phyloP scores from a whole-genome alignment of 257 asterid species.

The Solanum verrucosum region DNA sequence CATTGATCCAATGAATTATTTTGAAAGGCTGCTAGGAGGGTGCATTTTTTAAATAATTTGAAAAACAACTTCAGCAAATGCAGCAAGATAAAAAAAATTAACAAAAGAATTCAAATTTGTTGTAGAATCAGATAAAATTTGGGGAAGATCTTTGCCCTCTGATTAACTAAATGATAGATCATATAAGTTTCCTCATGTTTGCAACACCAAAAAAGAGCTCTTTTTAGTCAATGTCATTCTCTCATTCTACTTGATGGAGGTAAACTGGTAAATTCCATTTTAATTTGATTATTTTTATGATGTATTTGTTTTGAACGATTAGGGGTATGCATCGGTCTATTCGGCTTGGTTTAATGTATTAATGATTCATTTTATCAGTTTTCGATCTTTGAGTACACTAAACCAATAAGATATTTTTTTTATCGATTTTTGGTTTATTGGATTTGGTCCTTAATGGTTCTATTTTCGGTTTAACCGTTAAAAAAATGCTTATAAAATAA shows the following conservation, averaged over 20 bases:
- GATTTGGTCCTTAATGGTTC: too few species aligned
- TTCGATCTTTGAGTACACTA: too few species aligned
- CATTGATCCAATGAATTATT: neutral
- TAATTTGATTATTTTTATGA: neutral
- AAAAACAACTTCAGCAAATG: slow-evolving; percentile 39
- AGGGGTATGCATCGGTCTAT: too few species aligned
- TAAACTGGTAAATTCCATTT: slow-evolving; percentile 5
- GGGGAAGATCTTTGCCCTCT: slow-evolving; percentile 21
- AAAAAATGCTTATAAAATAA: too few species aligned
- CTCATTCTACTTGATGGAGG: slow-evolving; percentile 19
- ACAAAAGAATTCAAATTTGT: slow-evolving; percentile 1
- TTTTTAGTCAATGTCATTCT: slow-evolving; percentile 8
- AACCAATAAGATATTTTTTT: too few species aligned
- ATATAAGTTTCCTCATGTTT: slow-evolving; percentile 12
- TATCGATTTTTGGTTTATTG: too few species aligned
- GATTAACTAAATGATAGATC: slow-evolving; percentile 2
- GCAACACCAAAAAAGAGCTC: slow-evolving; percentile 18
- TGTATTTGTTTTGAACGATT: neutral
- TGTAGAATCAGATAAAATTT: neutral
- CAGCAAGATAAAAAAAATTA: slow-evolving; percentile 18
- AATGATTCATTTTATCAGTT: too few species aligned
- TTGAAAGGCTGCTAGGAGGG: slow-evolving; percentile 1
- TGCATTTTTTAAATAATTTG: slow-evolving; percentile 33
- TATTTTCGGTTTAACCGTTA: too few species aligned
- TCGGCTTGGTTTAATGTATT: too few species aligned